Evolutionary conservation across 225 moss, liverwort and hornwort species (phyloP).

Genomic region (Neckera pumila): DNA sequence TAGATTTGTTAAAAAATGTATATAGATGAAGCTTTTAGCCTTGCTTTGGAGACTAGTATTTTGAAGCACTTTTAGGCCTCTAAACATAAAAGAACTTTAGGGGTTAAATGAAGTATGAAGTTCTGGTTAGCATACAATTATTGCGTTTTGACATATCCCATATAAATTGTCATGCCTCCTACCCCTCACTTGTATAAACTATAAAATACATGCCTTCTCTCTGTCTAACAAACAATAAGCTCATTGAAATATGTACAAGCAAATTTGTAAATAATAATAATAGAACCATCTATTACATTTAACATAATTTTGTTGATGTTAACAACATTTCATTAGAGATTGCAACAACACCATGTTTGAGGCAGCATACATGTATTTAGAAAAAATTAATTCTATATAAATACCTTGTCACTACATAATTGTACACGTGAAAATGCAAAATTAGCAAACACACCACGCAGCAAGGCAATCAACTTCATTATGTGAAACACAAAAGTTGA

Average conservation of each 20-base stretch:
- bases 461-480: rapidly evolving
- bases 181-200: not conserved
- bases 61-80: no score
- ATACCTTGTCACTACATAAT: not conserved
- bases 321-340: not conserved
- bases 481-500: not conserved
- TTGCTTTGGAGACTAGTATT: no score
- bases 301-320: not conserved
- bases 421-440: not conserved
- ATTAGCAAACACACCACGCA: not conserved
- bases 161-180: not conserved
- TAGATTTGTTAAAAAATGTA: no score
- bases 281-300: not conserved
- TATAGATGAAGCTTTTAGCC: no score
- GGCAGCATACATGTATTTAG: not conserved
- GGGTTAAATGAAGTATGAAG: not conserved
- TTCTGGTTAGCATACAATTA: not conserved
- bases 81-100: no score
- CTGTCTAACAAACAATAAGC: rapidly evolving
- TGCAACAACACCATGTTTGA: not conserved
- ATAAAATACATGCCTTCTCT: not conserved
- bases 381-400: not conserved
- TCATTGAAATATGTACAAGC: not conserved
- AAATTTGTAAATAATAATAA: not conserved
- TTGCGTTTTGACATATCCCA: not conserved